Evolutionary conservation across 2,329 filamentous ascomycete species (phyloP), one percentile per base, ranked within the genome.

Genomic region (Atkinsonella hypoxylon): DNA sequence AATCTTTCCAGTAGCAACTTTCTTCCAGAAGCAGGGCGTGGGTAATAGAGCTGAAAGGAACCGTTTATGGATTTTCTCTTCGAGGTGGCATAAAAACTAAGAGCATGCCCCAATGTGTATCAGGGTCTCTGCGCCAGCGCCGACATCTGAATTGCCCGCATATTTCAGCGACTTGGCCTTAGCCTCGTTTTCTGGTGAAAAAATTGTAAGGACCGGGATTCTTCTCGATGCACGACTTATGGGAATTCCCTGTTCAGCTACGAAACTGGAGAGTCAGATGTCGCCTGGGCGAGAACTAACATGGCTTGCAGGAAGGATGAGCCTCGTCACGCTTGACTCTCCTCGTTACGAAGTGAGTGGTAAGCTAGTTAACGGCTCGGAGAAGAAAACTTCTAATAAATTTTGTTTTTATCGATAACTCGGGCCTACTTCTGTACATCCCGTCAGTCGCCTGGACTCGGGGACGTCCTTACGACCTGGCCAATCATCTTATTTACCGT

Each of bases 241-340:
- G 46, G 46, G n/a, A 13, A 39, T 39, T 13, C n/a, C 26, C 26
- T 39, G 36, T 39, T 39, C 36, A 39, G 36, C 36, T 36, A 36
- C 34, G 34, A 15, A 15, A 36, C 34, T 12, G 12, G 34, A 36
- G 34, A 36, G 11, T 36, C 15, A 26, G 26, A 26, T 26, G 26
- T n/a, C 39, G n/a, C 31, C 22, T 36, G 36, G 18, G 6, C 12
- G 12, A 36, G 40, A 10, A 20, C 47, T 42, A 32, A 43, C 47
- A 48, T 43, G 39, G 18, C 10, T 48, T 43, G 38, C 47, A 48
- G n/a, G 38, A 38, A 12, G 47, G 39, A 13, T 43, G 47, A 41
- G 39, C 41, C 26, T 48, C 47, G 11, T 48, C 47, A n/a, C 39
- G 43, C 17, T 42, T 48, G 6, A 48, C 39, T 43, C 47, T 48